Percentiles rank a stretch among this genome's conserved stretches.
phyloP scores from a whole-genome alignment of 2,329 filamentous ascomycete species.

The Colletotrichum australisinense region DNA sequence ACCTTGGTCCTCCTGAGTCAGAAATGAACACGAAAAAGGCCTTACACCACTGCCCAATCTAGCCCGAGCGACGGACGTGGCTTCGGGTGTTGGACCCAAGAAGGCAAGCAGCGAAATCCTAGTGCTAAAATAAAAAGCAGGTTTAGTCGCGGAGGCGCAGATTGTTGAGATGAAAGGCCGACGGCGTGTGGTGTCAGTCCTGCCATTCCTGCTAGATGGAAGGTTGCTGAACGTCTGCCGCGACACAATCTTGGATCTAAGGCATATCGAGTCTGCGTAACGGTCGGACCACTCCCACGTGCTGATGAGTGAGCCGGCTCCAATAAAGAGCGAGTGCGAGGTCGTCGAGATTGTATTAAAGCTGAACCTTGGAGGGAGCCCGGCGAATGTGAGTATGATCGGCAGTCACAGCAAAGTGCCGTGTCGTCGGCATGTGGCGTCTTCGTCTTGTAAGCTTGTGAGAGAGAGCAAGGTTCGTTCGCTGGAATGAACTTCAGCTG shows the following conservation, averaged over 20 bases:
- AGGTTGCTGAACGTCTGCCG: conserved; percentile 22
- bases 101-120: neutral
- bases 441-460: neutral
- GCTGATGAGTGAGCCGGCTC: neutral
- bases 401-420: conserved; percentile 25
- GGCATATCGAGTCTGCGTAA: neutral
- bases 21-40: conserved; percentile 2
- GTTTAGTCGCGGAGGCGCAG: neutral
- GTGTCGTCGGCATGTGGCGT: conserved; percentile 15
- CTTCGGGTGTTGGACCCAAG: conserved; percentile 8
- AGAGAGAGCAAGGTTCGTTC: neutral
- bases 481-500: neutral
- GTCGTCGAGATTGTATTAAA: neutral
- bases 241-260: neutral
- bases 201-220: conserved; percentile 6
- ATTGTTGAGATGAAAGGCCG: conserved; percentile 12
- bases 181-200: conserved; percentile 7
- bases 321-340: neutral
- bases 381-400: conserved; percentile 18
- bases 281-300: neutral
- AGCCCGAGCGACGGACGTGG: conserved; percentile 22
- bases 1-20: conserved; percentile 17
- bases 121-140: conserved; percentile 5
- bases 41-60: neutral
- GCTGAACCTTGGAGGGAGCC: neutral